These are phyloP conservation scores for Geosmithia morbida DNA, from an alignment of 2,329 filamentous ascomycete species.

Conservation along the genomic window DNA sequence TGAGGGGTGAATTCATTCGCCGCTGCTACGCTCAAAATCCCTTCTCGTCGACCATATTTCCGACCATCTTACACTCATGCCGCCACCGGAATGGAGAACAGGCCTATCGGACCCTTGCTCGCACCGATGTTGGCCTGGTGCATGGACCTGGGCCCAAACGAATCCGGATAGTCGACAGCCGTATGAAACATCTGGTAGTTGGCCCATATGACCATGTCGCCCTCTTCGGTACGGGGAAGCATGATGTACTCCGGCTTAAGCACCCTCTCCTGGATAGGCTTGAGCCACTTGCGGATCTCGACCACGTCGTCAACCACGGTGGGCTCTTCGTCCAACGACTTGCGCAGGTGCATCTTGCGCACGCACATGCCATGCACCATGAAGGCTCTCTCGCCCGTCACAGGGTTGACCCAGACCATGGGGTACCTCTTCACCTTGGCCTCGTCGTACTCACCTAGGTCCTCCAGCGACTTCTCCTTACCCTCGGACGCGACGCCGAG, in stretches of 20 bases:
- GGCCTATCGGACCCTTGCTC: conserved; percentile 1
- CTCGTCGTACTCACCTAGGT: conserved; percentile 19
- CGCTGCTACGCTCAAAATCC: neutral
- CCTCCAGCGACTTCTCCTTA: conserved; percentile 19
- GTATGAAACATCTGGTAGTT: conserved; percentile 27
- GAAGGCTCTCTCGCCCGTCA: conserved; percentile 24
- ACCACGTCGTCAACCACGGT: conserved; percentile 20
- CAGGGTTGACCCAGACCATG: conserved; percentile 30
- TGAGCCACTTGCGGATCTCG: conserved; percentile 19
- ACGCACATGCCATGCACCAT: conserved; percentile 26
- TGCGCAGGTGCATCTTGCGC: conserved; percentile 21
- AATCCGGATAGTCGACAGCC: conserved; percentile 24
- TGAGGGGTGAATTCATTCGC: too few relatives aligned
- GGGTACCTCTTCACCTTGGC: conserved; percentile 24
- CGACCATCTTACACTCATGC: neutral
- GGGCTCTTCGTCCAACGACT: conserved; percentile 13
- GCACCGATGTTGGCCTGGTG: conserved; percentile 29
- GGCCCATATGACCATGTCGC: conserved; percentile 28
- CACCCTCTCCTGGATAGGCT: conserved; percentile 21
- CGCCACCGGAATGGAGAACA: neutral
- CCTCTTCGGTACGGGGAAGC: conserved; percentile 21
- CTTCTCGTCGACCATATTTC: neutral
- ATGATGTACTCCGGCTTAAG: conserved; percentile 26
- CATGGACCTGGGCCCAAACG: conserved; percentile 22
- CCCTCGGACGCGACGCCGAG: conserved; percentile 22